Evolutionary conservation across 2,329 filamentous ascomycete species (phyloP), one percentile per base, ranked within the genome.

Genomic region (Trichoderma sp.): DNA sequence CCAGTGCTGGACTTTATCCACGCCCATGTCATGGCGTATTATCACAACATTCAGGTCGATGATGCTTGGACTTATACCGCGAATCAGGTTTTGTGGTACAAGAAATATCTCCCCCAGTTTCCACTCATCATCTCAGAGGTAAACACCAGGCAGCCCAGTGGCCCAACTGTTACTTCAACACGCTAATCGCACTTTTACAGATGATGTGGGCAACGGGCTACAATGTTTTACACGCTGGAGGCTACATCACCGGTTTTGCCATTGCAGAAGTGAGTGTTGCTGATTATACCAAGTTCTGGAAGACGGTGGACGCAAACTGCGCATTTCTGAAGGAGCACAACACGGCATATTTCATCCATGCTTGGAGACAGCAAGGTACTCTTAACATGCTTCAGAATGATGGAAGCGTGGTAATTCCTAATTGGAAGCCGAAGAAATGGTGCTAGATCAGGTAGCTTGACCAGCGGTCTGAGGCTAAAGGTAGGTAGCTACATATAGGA

Each of bases 11-110:
- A 74, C 43, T 71, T 71, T 28, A 71, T 72, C 0, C 73, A 74
- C 36, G 74, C 71, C 58, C 74, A 75, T 69, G 67, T 71, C 14
- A 75, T 75, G 74, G 72, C 73, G 3, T 75, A 74, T 24, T 74
- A 73, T 15, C 73, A 71, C 26, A 63, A 65, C 67, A 14, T 47
- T 18, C 26, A 30, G 53, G 11, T 68, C 61, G 34, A 58, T 43
- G 28, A 67, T 28, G 73, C 73, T 5, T 74, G 70, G 72, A 64
- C 51, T 8, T 75, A 74, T 36, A 73, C 73, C 3, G 63, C 72
- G 32, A 63, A 68, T 51, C 63, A 70, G 21, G 74, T 73, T 8
- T 62, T 73, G 43, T 73, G 71, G 66, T 67, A 67, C 30, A 67
- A 67, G 21, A 67, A 67, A 24, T 57, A 67, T 4, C 64, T 67